These are phyloP conservation scores for Neocucurbitaria cava DNA, from an alignment of 2,329 filamentous ascomycete species.

Conservation along the genomic window DNA sequence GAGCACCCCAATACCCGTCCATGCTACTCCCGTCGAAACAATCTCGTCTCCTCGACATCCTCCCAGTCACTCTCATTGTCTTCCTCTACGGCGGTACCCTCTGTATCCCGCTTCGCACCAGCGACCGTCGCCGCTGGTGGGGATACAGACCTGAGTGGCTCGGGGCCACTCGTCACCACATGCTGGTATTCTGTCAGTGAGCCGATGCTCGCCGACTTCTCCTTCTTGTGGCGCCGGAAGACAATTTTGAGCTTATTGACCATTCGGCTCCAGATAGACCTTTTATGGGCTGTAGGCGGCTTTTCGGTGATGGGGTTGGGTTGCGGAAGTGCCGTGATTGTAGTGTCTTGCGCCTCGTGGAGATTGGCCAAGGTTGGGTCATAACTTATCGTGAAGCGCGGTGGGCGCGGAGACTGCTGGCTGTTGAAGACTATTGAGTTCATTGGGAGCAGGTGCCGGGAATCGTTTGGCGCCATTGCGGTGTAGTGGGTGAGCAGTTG, in stretches of 20 bases:
- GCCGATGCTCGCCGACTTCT: conserved; percentile 12
- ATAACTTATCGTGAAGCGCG: background rate
- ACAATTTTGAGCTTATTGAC: background rate
- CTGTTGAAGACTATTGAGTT: conserved; percentile 13
- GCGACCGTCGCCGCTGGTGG: background rate
- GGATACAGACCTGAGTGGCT: background rate
- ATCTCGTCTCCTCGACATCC: conserved; percentile 1
- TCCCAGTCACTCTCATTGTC: conserved; percentile 3
- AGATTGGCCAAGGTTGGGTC: conserved; percentile 12
- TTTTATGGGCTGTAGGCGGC: background rate
- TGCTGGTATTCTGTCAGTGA: conserved; percentile 18
- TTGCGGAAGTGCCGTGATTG: conserved; percentile 16
- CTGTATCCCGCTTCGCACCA: background rate
- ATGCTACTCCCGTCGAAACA: background rate
- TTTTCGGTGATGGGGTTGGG: background rate
- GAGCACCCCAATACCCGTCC: background rate
- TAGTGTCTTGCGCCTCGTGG: conserved; percentile 12
- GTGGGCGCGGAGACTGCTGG: background rate
- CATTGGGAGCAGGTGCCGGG: conserved; percentile 18
- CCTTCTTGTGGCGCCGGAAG: background rate
- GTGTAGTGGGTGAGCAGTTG: background rate
- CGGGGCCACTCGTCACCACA: conserved; percentile 2
- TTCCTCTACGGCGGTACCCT: background rate
- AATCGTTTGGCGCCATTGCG: conserved; percentile 2
- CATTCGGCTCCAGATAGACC: conserved; percentile 1